phyloP scores from a whole-genome alignment of 1,284 basidiomycete genomes.

The Hypsizygus ulmarius region DNA sequence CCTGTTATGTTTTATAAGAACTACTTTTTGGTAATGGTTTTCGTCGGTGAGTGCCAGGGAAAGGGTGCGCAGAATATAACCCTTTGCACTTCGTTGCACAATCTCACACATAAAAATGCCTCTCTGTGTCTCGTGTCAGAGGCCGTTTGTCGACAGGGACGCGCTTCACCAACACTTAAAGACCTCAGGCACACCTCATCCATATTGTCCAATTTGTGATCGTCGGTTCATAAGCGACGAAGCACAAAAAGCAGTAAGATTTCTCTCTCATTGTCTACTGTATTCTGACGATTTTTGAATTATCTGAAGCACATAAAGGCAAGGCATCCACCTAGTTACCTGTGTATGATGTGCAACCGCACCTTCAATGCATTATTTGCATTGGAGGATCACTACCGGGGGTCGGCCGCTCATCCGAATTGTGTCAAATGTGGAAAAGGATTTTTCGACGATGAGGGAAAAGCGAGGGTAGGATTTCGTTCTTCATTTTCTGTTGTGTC shows the following conservation, averaged over 20 bases:
- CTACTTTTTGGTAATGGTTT: not conserved
- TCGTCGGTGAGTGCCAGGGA: too few species aligned
- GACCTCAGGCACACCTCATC: conserved; percentile 31
- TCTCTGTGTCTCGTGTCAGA: conserved; percentile 29
- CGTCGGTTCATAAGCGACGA: conserved; percentile 31
- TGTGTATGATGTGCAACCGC: conserved; percentile 32
- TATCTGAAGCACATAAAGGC: conserved; percentile 32
- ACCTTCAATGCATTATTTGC: conserved; percentile 32
- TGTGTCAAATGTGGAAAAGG: conserved; percentile 38
- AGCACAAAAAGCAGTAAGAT: conserved; percentile 33
- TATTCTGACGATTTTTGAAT: not conserved
- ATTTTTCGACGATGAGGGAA: conserved; percentile 29
- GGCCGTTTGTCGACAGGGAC: conserved; percentile 31
- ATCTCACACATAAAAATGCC: conserved; percentile 29
- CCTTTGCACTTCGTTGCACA: not conserved
- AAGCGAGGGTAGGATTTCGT: conserved; percentile 27
- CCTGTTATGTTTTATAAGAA: not conserved
- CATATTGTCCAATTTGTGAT: conserved; percentile 31
- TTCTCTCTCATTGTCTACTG: not conserved
- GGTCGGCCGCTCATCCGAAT: conserved; percentile 39
- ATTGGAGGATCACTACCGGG: conserved; percentile 42
- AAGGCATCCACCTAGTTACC: conserved; percentile 35
- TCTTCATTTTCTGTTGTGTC: conserved; percentile 2
- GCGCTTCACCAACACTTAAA: conserved; percentile 36
- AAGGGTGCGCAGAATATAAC: not conserved